Conservation (phyloP, 768 basidiomycete species). For the Boletus rubroflammeus region DNA sequence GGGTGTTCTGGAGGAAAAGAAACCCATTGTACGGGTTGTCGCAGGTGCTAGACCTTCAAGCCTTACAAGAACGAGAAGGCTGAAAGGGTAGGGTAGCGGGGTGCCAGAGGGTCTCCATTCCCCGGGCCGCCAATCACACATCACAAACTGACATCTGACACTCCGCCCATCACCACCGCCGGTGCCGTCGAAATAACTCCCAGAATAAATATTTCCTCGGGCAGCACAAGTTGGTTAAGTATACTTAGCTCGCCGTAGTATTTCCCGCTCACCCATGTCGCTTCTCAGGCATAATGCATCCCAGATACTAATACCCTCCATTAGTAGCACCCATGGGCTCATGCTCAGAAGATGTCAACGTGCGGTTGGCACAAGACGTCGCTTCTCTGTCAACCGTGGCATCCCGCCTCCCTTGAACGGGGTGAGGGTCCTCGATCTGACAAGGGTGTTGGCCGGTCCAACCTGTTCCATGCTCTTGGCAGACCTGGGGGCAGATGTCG, state of each 20-base stretch:
- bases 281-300: background rate
- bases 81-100: background rate
- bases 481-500: conserved; percentile 88
- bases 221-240: background rate
- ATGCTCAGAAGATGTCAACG: background rate
- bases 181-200: conserved; percentile 6
- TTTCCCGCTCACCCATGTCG: conserved; percentile 7
- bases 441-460: conserved; percentile 88
- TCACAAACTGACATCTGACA: conserved; percentile 25
- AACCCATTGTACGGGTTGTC: conserved; percentile 24
- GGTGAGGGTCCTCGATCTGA: conserved; percentile 82
- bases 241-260: background rate
- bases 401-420: conserved; percentile 79
- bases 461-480: conserved; percentile 92
- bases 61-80: too few species aligned
- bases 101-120: conserved; percentile 25
- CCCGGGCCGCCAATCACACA: background rate
- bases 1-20: conserved; percentile 28
- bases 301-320: background rate
- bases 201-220: background rate
- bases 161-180: conserved; percentile 14
- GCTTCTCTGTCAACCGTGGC: conserved; percentile 33
- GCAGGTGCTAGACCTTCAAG: background rate
- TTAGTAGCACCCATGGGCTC: background rate
- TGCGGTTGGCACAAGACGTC: conserved; percentile 1